Conservation (phyloP, 2,329 filamentous ascomycete genomes). For the Nigrospora sphaerica region DNA sequence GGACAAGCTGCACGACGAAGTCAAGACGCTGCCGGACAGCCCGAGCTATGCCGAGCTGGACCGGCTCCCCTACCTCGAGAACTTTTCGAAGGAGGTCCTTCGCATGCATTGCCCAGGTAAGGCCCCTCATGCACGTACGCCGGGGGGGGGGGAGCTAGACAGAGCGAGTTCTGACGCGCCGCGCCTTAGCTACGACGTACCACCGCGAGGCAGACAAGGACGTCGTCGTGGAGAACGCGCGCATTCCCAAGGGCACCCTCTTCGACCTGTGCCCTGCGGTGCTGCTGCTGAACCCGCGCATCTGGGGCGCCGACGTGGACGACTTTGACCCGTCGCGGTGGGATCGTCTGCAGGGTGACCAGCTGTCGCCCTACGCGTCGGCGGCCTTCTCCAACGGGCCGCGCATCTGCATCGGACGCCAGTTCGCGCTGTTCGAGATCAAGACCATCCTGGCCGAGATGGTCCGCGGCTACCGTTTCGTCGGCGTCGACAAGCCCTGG, state of each 20-base stretch:
- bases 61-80: constrained; percentile 5
- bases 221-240: constrained; percentile 12
- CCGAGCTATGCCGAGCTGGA: constrained; percentile 4
- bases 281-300: constrained; percentile 9
- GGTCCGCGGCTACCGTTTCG: constrained; percentile 7
- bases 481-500: constrained; percentile 1
- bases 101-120: constrained; percentile 6
- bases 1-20: constrained; percentile 4
- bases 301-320: constrained; percentile 18
- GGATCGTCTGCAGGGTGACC: constrained; percentile 6
- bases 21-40: not conserved
- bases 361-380: constrained; percentile 6
- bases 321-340: constrained; percentile 15
- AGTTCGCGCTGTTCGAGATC: constrained; percentile 17
- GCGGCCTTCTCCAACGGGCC: constrained; percentile 15
- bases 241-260: constrained; percentile 14
- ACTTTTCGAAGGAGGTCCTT: constrained; percentile 5
- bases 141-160: too few relatives aligned
- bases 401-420: constrained; percentile 16
- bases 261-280: constrained; percentile 13
- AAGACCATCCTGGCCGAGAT: constrained; percentile 16
- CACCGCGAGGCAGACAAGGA: constrained; percentile 9
- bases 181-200: constrained; percentile 2
- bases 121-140: not conserved
- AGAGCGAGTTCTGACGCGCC: constrained; percentile 2